Conservation (phyloP, 2,329 filamentous ascomycete species). For the Leptographium wingfieldii region DNA sequence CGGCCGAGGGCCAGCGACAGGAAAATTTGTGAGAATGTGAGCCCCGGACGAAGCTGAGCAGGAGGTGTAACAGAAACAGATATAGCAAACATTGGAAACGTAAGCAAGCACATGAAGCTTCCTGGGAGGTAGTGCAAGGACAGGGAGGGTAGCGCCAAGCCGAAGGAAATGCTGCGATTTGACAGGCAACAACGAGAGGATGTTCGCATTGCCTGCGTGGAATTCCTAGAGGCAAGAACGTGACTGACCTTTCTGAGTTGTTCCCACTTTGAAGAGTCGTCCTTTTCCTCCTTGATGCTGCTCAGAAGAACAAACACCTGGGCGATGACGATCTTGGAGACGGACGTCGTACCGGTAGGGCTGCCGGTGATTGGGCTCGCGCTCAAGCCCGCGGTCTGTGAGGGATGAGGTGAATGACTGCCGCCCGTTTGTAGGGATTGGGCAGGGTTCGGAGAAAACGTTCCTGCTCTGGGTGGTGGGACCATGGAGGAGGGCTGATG, state of each 20-base stretch:
- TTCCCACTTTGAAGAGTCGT: slow-evolving; percentile 76
- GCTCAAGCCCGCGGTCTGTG: slow-evolving; percentile 43
- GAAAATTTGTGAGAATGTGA: too few species aligned
- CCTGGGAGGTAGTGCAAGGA: too few species aligned
- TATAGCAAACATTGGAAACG: not conserved
- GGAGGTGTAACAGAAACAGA: not conserved
- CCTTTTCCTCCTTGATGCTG: slow-evolving; percentile 90
- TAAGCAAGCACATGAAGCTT: not conserved
- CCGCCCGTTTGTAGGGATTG: slow-evolving; percentile 44
- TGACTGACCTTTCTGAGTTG: slow-evolving; percentile 74
- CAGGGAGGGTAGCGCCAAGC: too few species aligned
- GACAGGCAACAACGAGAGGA: not conserved
- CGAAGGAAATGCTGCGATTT: too few species aligned
- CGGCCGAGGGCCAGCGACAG: not conserved
- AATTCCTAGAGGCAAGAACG: not conserved
- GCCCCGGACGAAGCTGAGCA: too few species aligned
- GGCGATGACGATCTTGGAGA: slow-evolving; percentile 88
- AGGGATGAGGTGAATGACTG: slow-evolving; percentile 43
- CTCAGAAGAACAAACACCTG: slow-evolving; percentile 91
- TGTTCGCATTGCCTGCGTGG: not conserved
- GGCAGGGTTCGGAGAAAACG: slow-evolving; percentile 49
- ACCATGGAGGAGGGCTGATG: slow-evolving; percentile 31
- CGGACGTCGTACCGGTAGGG: slow-evolving; percentile 49
- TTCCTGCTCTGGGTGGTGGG: slow-evolving; percentile 49
- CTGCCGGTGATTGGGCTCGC: slow-evolving; percentile 50